These are phyloP conservation scores for Candida multigemmis DNA, from an alignment of 805 yeast genomes.

Conservation along the genomic window DNA sequence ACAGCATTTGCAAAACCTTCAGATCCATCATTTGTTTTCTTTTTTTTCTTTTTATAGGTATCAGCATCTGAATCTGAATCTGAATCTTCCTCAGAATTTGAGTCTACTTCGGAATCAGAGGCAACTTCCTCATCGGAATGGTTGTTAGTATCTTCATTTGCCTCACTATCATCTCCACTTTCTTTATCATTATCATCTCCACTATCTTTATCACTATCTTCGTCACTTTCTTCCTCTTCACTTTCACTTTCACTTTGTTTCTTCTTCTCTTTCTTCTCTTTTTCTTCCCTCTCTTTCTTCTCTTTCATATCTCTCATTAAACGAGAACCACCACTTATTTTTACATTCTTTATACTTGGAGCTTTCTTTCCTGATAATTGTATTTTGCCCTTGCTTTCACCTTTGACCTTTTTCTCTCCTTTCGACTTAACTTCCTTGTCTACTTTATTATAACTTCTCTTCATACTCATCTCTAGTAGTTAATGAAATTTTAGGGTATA, in stretches of 20 bases:
- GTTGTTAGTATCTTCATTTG: conserved; percentile 1
- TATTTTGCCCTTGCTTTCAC: no score
- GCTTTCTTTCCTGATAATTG: no score
- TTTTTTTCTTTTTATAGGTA: conserved; percentile 43
- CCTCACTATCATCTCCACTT: conserved; percentile 2
- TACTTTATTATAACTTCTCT: no score
- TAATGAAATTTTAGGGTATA: no score
- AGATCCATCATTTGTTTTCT: conserved; percentile 60
- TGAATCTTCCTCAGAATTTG: conserved; percentile 7
- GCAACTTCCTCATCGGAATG: conserved; percentile 2
- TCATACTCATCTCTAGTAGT: no score
- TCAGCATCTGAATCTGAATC: conserved; percentile 14
- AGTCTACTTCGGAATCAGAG: conserved; percentile 5
- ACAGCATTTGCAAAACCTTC: conserved; percentile 75
- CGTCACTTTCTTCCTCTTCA: conserved; percentile 2
- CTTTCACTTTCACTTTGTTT: background rate
- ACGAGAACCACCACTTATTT: no score
- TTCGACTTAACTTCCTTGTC: no score
- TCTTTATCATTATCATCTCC: conserved; percentile 6
- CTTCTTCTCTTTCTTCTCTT: background rate
- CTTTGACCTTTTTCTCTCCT: no score
- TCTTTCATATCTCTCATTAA: conserved; percentile 1
- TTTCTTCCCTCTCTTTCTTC: background rate
- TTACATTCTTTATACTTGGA: no score
- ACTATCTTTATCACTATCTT: background rate